These are phyloP conservation scores for Lachancea quebecensis DNA, from an alignment of 805 yeast genomes.

Conservation along the genomic window DNA sequence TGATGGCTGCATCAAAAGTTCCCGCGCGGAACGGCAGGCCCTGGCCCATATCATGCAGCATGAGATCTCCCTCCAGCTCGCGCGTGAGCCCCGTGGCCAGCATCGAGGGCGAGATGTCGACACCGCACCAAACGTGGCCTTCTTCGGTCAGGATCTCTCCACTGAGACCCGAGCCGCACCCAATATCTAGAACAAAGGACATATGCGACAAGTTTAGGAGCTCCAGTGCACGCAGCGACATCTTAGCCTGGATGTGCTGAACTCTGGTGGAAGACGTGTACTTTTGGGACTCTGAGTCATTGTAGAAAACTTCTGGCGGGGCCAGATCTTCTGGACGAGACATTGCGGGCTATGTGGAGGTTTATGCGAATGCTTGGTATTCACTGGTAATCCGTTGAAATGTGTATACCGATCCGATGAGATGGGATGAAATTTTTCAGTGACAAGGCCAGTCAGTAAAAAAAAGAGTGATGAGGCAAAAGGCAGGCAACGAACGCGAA, in stretches of 20 bases:
- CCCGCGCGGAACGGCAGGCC: conserved; percentile 97
- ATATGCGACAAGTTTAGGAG: conserved; percentile 62
- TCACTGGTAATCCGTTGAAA: too few relatives aligned
- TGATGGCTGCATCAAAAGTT: conserved; percentile 91
- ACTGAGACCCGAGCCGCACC: conserved; percentile 94
- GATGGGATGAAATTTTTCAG: conserved; percentile 1
- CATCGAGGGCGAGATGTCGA: conserved; percentile 96
- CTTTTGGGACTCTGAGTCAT: conserved; percentile 82
- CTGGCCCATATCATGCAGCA: conserved; percentile 85
- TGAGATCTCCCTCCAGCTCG: conserved; percentile 88
- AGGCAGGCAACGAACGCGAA: too few relatives aligned
- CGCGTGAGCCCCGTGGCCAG: conserved; percentile 88
- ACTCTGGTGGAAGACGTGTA: conserved; percentile 93
- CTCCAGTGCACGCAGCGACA: conserved; percentile 92
- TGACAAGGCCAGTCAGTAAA: background rate
- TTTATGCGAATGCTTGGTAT: too few relatives aligned
- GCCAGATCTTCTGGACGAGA: conserved; percentile 95
- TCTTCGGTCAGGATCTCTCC: conserved; percentile 94
- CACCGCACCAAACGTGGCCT: conserved; percentile 90
- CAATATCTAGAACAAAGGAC: conserved; percentile 78
- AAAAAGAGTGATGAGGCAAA: background rate
- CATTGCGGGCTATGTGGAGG: conserved; percentile 38
- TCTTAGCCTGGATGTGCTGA: conserved; percentile 95
- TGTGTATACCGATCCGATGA: background rate
- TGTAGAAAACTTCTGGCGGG: conserved; percentile 93